Base-by-base conservation (phyloP, 306 rosid species). In the Citrullus amarus region DNA sequence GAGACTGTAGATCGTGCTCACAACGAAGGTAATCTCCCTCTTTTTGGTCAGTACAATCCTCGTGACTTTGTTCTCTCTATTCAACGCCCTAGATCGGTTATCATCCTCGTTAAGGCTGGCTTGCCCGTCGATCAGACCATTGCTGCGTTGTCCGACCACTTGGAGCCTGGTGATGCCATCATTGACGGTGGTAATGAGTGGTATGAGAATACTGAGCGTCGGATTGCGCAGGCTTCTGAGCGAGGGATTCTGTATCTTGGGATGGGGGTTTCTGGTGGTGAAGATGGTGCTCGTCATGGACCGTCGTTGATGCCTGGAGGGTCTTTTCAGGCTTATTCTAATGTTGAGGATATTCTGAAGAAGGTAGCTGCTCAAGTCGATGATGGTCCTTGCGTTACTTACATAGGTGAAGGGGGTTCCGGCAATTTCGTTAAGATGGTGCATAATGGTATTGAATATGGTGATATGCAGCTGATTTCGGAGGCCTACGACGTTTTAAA, bases 291-390 rank as follows among this genome's bases (percentile, higher is more conserved):
- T 0, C 88, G 97, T 6, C 6, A 86, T n/a, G 97, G 98, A 0
- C 98, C 98, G 0, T 90, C 96, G 0, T 82, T 92, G 44, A 94
- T 94, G 98, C 98, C 98, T 11, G 98, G 97, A 0, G 98, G 98
- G 0, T 88, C 93, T 41, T 73, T 51, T 61, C 73, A 86, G 63
- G 98, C 96, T 0, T 94, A 92, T 62, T 14, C 66, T 1, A 89
- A 94, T 32, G 86, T 94, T 36, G 87, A 89, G 46, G 96, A 94
- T 8, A 92, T 94, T 57, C 79, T 94, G n/a, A 68, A 32, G 70
- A 89, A 85, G 76, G 81, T 94, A 51, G 98, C 98, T 0, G 98
- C 98, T 6, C 98, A 92, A 30, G 97, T 92, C 8, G 93, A 94
- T 50, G 98, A 94, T 65, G 98, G 97, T 2, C 97, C 98, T 6